Evolutionary conservation across 2,329 filamentous ascomycete species (phyloP).

Genomic region (Ceratocystis cacaofunesta): DNA sequence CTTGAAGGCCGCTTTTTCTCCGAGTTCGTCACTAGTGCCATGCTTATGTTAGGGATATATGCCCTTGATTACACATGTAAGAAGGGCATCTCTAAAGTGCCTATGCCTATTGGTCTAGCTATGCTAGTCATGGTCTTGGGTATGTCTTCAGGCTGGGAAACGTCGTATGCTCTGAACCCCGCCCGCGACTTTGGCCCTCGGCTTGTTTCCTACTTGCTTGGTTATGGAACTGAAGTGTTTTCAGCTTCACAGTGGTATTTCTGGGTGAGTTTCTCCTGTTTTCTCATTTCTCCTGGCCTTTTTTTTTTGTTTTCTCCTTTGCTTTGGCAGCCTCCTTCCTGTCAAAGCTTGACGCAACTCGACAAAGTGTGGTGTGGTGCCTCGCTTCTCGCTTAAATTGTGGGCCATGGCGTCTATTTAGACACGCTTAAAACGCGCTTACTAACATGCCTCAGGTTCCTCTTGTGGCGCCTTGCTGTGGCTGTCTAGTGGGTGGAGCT

Average conservation of each 20-base stretch:
- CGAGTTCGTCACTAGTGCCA: conserved; percentile 52
- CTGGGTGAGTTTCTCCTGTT: conserved; percentile 32
- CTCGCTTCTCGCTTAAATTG: neutral
- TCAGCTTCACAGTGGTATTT: conserved; percentile 55
- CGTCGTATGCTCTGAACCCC: conserved; percentile 60
- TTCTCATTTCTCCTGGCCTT: conserved; percentile 5
- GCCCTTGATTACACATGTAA: conserved; percentile 42
- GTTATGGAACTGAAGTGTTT: conserved; percentile 55
- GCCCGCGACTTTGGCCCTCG: conserved; percentile 59
- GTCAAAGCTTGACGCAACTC: conserved; percentile 6
- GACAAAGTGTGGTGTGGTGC: neutral
- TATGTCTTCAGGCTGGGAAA: conserved; percentile 64
- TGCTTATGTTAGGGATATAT: conserved; percentile 60
- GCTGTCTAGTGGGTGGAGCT: conserved; percentile 48
- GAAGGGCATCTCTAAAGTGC: conserved; percentile 38
- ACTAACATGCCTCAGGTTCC: conserved; percentile 31
- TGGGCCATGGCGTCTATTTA: neutral
- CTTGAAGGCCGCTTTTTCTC: conserved; percentile 55
- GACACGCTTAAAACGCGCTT: neutral
- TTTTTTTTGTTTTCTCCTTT: conserved; percentile 11
- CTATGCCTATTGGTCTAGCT: conserved; percentile 46
- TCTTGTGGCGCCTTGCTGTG: conserved; percentile 55
- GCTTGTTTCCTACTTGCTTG: conserved; percentile 49
- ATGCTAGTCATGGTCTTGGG: conserved; percentile 62
- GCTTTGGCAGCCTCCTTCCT: conserved; percentile 5